Evolutionary conservation across 768 basidiomycete genomes (phyloP), one percentile per base, ranked within the genome.

Genomic region (Xanthoconium stramineum): DNA sequence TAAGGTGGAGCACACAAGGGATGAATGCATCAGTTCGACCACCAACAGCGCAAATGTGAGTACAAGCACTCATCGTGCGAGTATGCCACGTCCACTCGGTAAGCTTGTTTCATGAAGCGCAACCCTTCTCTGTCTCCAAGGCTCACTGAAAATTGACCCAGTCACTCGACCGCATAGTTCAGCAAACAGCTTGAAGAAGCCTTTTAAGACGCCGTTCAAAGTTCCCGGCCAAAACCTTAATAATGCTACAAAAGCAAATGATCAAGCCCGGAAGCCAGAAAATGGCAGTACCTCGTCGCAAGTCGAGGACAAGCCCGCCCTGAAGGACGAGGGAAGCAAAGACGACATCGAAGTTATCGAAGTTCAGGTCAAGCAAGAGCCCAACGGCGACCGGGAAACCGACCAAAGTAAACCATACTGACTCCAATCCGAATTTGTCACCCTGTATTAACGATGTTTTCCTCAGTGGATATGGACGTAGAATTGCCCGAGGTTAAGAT

Each of bases 91-190:
- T 3, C 61, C 59, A 1, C 62, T 71, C 17, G 39, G 70, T 71
- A 50, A 46, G 68, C 44, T 11, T 24, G 15, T 42, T 43, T 24
- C 24, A 24, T 24, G 24, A 24, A 24, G 24, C 24, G 24, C 24
- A 24, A 24, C 24, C 20, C 37, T 17, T 15, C 3, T 30, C 19
- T 3, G 8, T 28, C 17, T 17, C 37, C 42, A 10, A 35, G 14
- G 30, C 30, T 65, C 3, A 55, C 39, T 17, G 19, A 40, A 12
- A 13, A 10, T 14, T 15, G 58, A 33, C 17, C 39, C 30, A 81
- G 82, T 78, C 14, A 83, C 82, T 9, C 80, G 74, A 59, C 76
- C 79, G 5, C 72, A 78, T 62, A 65, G 60, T 47, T 82, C 81
- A 9, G 74, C 68, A 0, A 63, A 60, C 28, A 62, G 61, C 51